Base-by-base conservation (phyloP, 768 basidiomycete species). In the Leccinellum albellum region DNA sequence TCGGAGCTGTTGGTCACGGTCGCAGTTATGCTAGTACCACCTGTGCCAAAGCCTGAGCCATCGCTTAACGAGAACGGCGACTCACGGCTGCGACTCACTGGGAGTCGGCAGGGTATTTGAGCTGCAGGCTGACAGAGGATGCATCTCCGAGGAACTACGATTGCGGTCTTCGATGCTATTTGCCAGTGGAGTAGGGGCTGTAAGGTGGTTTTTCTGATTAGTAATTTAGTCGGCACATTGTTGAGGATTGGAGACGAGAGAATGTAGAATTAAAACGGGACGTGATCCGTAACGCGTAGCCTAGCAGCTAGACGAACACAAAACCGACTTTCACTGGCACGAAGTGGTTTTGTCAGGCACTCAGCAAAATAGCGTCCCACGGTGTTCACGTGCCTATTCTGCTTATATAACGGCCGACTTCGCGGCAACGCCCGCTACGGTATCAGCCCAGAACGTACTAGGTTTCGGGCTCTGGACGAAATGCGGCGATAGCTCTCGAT, bases 31-130 rank as follows among this genome's bases (percentile, higher is more conserved):
- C 86, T 90, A 1, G 90, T 89, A 4, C 90, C 90, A 6, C 90
- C 90, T 0, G 83, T 75, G 6, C 85, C 89, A 65, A 90, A 90
- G 1, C 79, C 81, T 1, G 75, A 73, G 46, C 67, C 70, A 61
- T 87, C 86, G 65, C 82, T 84, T 60, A 87, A 46, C 29, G 35
- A 46, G 33, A 56, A 29, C 3, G 24, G 50, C n/a, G 6, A 83
- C 87, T 73, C 64, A 89, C 89, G 64, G 90, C 85, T 5, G 86
- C 84, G 24, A 91, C 87, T 53, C 91, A 85, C 64, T 88, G 85
- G 3, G 88, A 87, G 65, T 82, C 78, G 49, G 72, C 76, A 0
- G 89, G 89, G 66, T 80, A 91, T 28, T 77, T 79, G 52, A 90
- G 77, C 65, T 80, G 71, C 68, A 91, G 86, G 35, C 69, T 76